Evolutionary conservation across 176 grass and related monocot species (phyloP), one percentile per base, ranked within the genome.

Genomic region (Olyra latifolia): DNA sequence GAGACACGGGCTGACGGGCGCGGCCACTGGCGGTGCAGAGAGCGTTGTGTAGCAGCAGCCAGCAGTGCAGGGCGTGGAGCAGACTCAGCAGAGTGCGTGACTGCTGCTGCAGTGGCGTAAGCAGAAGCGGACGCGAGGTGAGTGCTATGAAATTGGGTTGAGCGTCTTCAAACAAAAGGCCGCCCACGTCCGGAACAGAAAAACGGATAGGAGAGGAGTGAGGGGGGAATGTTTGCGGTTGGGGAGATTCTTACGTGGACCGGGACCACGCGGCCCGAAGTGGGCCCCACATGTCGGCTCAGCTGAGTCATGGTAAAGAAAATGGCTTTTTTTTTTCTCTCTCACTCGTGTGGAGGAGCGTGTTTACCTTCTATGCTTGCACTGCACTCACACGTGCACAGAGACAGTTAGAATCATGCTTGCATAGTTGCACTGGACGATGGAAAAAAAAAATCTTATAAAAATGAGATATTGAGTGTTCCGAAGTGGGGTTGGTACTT

Each of bases 61-160:
- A 54, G 44, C 64, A 61, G 76, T 23, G 62, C 44, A 50, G 28
- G 71, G 35, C 41, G 73, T 59, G 80, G 71, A 74, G 54, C 42
- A 78, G 74, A 69, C 80, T 14, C 64, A 74, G 54, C 42, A 78
- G 74, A 69, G 83, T 14, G 75, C 55, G 79, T 57, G 61, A 56
- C 63, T 38, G 32, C 30, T 52, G 70, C 52, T 35, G 68, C 15
- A 64, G 72, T 29, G 78, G 28, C 22, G 24, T 75, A 77, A 5
- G 78, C 77, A 76, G 80, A 77, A 5, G 78, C 77, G 80, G 91
- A 83, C 80, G 88, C 87, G 62, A 88, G 74, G 80, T 23, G 41
- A 12, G 58, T 11, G 30, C 23, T 94, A 82, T 80, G 19, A 71
- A 94, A 91, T 72, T 13, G 24, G 30, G 74, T 80, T 83, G 0